Evolutionary conservation across 495 filamentous ascomycete genomes (phyloP).

Genomic region (Copromyces sp.): DNA sequence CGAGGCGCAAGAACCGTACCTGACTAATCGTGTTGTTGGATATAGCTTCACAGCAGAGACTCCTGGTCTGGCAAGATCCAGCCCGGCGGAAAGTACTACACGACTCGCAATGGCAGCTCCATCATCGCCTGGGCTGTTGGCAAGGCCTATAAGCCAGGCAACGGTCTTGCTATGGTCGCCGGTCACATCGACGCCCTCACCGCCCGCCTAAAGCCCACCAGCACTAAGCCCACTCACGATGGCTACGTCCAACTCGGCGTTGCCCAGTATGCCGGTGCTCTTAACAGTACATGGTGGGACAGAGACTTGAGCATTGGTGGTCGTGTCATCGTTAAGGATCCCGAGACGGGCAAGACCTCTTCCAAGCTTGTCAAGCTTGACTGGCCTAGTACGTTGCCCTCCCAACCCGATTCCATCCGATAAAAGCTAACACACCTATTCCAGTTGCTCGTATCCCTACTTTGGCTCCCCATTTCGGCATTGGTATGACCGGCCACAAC

Average conservation of each 20-base stretch:
- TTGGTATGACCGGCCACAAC: conserved; percentile 61
- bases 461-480: conserved; percentile 87
- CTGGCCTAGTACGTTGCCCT: conserved; percentile 54
- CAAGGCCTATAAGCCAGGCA: conserved; percentile 70
- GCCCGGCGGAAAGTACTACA: conserved; percentile 79
- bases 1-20: background rate
- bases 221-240: conserved; percentile 64
- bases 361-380: conserved; percentile 78
- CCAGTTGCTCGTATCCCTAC: conserved; percentile 81
- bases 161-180: conserved; percentile 70
- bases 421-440: background rate
- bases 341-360: conserved; percentile 63
- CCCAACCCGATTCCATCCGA: background rate
- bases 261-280: conserved; percentile 79
- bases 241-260: conserved; percentile 87
- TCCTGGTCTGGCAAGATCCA: conserved; percentile 66
- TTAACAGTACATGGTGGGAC: conserved; percentile 91
- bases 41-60: conserved; percentile 66
- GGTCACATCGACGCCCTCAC: conserved; percentile 91
- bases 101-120: conserved; percentile 75
- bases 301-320: conserved; percentile 86
- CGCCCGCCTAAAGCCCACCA: conserved; percentile 79
- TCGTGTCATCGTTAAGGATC: conserved; percentile 70
- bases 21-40: background rate
- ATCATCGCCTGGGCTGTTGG: conserved; percentile 84